Conservation (phyloP, 176 grass and related monocot species). For the Saccharum officinarum region DNA sequence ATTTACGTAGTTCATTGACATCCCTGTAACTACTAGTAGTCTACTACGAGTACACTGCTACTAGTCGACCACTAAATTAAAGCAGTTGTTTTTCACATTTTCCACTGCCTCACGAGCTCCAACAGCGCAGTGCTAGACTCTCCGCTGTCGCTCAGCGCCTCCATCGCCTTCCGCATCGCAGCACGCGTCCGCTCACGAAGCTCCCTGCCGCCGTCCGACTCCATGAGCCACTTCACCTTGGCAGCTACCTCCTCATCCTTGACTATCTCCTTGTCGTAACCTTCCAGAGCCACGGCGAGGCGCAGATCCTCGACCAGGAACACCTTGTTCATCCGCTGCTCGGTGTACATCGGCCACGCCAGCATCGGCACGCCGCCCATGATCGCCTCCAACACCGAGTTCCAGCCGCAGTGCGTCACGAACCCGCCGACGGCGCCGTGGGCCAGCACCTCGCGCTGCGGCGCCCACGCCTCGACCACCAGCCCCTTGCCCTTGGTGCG, state of each 20-base stretch:
- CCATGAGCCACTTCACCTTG: constrained; percentile 39
- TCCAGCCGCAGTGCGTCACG: constrained; percentile 56
- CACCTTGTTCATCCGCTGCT: constrained; percentile 41
- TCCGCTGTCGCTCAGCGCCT: constrained; percentile 8
- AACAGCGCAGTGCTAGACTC: constrained; percentile 21
- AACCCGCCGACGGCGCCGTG: constrained; percentile 38
- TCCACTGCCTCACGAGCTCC: not conserved
- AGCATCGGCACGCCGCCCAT: constrained; percentile 39
- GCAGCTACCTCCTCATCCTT: constrained; percentile 31
- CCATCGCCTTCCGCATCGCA: constrained; percentile 11
- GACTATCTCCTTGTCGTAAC: not conserved
- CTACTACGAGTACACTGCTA: too few relatives aligned
- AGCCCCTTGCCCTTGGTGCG: constrained; percentile 19
- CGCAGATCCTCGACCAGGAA: constrained; percentile 24
- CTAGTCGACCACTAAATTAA: not conserved
- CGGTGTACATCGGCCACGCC: constrained; percentile 29
- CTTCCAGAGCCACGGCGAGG: constrained; percentile 21
- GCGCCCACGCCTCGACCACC: constrained; percentile 29
- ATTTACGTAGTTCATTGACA: too few relatives aligned
- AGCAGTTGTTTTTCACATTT: not conserved
- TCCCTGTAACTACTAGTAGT: too few relatives aligned
- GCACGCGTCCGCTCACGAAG: not conserved
- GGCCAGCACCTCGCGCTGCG: constrained; percentile 30
- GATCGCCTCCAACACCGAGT: constrained; percentile 38
- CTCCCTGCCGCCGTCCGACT: constrained; percentile 19